Base-by-base conservation (phyloP, 2,329 filamentous ascomycete genomes). In the Niveomyces coronatus region DNA sequence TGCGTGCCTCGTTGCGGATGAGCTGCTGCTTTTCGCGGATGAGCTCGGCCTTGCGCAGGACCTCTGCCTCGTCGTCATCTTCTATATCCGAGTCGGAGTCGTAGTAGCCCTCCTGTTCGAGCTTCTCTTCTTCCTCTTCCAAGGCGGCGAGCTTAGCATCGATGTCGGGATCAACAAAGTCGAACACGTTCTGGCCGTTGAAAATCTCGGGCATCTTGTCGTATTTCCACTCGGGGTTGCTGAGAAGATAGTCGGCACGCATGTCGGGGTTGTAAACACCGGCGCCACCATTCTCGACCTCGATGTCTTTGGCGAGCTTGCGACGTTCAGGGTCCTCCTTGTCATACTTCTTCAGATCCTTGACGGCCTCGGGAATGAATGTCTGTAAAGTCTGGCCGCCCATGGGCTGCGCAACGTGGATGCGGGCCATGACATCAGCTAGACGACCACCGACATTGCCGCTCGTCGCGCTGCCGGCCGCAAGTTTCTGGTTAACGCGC, bases 161-260 rank as follows among this genome's bases (percentile, higher is more conserved):
- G 56, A 98, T 98, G 40, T 98, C 93, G 1, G 89, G 88, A 54
- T 96, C 91, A 54, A 98, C 79, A 61, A 85, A 98, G 63, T 98
- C 91, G 65, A 89, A 91, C 41, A 98, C 85, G 60, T 98, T 98
- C 73, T 89, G 88, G 61, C 91, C 91, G 55, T 96, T 80, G 61
- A 88, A 83, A 34, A 95, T 72, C 63, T 98, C 91, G 22, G 91
- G 91, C 39, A 96, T 84, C 64, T 84, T 86, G 67, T 98, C 93
- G 58, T 94, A 76, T 61, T 94, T 94, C 91, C 91, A 96, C 42
- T 91, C 86, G 29, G 82, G 76, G 57, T 95, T 77, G 46, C 83
- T 85, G 45, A 96, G 78, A 13, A 87, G 64, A 61, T 94, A 98
- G 55, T 91, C 84, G 56, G 85, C 77, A 60, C 85, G 83, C 53